Evolutionary conservation across 108 stramenopile species (phyloP).

Genomic region (Seminavis robusta): DNA sequence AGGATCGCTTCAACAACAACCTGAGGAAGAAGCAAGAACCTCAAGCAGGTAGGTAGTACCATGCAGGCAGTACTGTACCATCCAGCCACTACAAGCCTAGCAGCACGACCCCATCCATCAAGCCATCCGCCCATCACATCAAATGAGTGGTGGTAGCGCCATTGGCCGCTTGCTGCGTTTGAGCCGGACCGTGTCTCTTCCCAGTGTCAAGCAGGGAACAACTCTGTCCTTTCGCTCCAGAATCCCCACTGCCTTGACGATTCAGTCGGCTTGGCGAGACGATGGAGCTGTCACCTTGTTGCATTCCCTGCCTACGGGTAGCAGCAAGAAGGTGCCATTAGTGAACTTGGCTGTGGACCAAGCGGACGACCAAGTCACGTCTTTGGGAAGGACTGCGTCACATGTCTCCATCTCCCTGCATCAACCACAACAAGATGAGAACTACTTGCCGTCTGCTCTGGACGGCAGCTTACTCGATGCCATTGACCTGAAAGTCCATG

Average conservation of each 20-base stretch:
- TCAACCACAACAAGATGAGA: no score
- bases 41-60: no score
- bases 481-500: slow-evolving; percentile 6
- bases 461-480: slow-evolving; percentile 3
- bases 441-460: background rate
- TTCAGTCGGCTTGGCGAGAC: slow-evolving; percentile 54
- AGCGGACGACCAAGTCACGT: slow-evolving; percentile 24
- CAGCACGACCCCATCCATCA: background rate
- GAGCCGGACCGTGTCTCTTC: slow-evolving; percentile 17
- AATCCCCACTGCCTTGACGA: slow-evolving; percentile 21
- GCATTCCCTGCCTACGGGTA: background rate
- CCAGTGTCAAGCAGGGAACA: slow-evolving; percentile 42
- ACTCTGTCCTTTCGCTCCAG: slow-evolving; percentile 46
- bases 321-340: background rate
- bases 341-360: slow-evolving; percentile 12
- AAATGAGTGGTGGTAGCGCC: no score
- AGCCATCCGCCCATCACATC: slow-evolving; percentile 1
- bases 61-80: no score
- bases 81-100: no score
- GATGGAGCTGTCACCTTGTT: slow-evolving; percentile 32
- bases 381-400: slow-evolving; percentile 34
- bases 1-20: no score
- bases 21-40: no score
- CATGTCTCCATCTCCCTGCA: slow-evolving; percentile 35
- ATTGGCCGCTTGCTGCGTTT: slow-evolving; percentile 16